Conservation (phyloP, 257 asterid species). For the Nyctanthes arbortristis region DNA sequence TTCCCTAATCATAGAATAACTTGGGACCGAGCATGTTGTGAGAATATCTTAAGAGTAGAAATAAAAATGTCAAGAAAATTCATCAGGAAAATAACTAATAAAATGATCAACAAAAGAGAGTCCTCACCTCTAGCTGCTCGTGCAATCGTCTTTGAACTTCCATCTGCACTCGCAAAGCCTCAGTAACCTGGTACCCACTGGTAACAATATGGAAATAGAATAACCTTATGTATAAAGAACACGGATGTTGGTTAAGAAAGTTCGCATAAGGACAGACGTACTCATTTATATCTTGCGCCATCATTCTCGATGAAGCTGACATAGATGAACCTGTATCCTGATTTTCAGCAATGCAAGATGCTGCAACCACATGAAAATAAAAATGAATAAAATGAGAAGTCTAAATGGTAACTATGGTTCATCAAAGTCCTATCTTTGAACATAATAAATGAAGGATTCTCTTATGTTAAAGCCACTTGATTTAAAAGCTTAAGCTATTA, state of each 20-base stretch:
- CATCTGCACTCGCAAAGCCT: conserved; percentile 95
- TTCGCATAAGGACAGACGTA: conserved; percentile 28
- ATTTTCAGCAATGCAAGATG: conserved; percentile 75
- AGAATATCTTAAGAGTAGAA: too few relatives aligned
- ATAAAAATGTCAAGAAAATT: too few relatives aligned
- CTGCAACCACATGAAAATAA: conserved; percentile 41
- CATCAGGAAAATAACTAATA: too few relatives aligned
- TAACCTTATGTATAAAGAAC: conserved; percentile 1
- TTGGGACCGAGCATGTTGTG: too few relatives aligned
- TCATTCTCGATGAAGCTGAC: conserved; percentile 64
- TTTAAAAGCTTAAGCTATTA: too few relatives aligned
- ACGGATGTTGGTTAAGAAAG: not conserved
- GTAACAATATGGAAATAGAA: conserved; percentile 21
- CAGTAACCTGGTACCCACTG: conserved; percentile 90
- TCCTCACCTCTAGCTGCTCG: conserved; percentile 79
- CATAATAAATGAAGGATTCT: not conserved
- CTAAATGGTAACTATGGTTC: not conserved
- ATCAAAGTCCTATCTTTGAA: not conserved
- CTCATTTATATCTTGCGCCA: conserved; percentile 73
- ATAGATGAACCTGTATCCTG: conserved; percentile 84
- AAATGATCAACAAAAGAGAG: not conserved
- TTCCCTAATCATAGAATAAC: too few relatives aligned
- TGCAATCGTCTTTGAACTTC: conserved; percentile 86
- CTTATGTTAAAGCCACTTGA: too few relatives aligned
- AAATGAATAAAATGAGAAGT: conserved; percentile 4